Base-by-base conservation (phyloP, 352 stramenopile genomes). In the Phytophthora podocarpi region DNA sequence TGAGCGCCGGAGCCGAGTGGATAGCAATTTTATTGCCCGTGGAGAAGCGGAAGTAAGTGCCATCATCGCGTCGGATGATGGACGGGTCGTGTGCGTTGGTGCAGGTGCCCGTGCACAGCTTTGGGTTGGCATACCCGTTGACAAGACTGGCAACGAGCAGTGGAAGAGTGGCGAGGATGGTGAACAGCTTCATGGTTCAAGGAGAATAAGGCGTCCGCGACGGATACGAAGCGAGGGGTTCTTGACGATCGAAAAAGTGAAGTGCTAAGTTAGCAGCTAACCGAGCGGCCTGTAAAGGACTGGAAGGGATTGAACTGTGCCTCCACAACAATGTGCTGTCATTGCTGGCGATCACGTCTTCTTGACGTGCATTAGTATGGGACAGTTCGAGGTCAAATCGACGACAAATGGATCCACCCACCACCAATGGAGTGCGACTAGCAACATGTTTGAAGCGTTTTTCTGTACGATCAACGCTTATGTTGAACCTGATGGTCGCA, bases 11-110 rank as follows among this genome's bases (percentile, higher is more conserved):
- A 2, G 72, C 68, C 16, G 72, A 72, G 61, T 81, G 72, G 56
- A 81, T 72, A 13, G 72, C 52, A 52, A 81, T 70, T 37, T 78
- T 76, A 47, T 62, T 67, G 48, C 70, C 70, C 0, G 73, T 82
- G 24, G 66, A 76, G 67, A 82, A 79, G 21, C 69, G 69, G 47
- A 78, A 82, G 70, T 82, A 82, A 16, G 67, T 82, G 56, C 73
- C 73, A 26, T 82, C 67, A 20, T 66, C 49, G 37, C 67, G 66
- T 15, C 63, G 67, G 40, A 79, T 79, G 35, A 82, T 77, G 24
- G 69, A 65, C 4, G 73, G 70, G 54, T 82, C 73, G 48, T 82
- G 73, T 0, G 70, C 67, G 23, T 82, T 79, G 20, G 53, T 63
- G 59, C 59, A 70, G 23, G 28, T 60, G 1, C 61, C 61, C 4